A percentile compares a stretch with the other conserved stretches of the same genome.
These are phyloP conservation scores for Talaromyces albobiverticillius DNA, from an alignment of 2,329 filamentous ascomycete genomes.

Conservation along the genomic window DNA sequence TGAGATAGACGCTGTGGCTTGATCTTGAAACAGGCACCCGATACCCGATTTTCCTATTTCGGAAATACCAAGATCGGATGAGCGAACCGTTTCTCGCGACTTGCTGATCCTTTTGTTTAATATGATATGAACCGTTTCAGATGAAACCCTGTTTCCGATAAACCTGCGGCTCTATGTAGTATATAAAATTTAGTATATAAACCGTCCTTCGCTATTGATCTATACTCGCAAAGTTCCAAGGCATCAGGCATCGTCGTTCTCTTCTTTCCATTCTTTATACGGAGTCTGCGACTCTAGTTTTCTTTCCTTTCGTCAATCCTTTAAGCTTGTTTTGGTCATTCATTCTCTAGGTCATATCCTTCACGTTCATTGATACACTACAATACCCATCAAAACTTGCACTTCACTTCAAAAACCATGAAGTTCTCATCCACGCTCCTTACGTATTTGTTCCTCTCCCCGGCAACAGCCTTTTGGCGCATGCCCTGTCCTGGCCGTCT, in stretches of 20 bases:
- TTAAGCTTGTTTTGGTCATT: constrained; percentile 10
- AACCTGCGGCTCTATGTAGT: no score
- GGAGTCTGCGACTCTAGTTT: constrained; percentile 13
- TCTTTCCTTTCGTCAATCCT: background rate
- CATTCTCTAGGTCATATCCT: background rate
- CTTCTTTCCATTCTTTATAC: background rate
- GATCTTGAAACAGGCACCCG: no score
- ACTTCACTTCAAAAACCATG: background rate
- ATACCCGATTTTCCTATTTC: no score
- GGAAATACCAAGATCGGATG: no score
- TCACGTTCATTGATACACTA: background rate
- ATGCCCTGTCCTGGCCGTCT: constrained; percentile 74
- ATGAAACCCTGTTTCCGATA: no score
- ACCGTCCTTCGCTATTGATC: no score
- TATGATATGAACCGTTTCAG: no score
- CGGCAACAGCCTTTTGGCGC: constrained; percentile 66
- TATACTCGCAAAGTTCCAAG: no score
- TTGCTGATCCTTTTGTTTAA: no score
- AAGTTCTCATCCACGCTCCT: constrained; percentile 5
- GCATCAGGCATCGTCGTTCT: background rate
- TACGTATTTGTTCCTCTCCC: constrained; percentile 1
- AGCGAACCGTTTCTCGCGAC: no score
- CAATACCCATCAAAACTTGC: background rate
- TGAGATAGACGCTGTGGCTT: no score
- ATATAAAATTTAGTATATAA: no score